These are phyloP conservation scores for Paraphaeosphaeria minitans DNA, from an alignment of 2,329 filamentous ascomycete genomes.

Conservation along the genomic window DNA sequence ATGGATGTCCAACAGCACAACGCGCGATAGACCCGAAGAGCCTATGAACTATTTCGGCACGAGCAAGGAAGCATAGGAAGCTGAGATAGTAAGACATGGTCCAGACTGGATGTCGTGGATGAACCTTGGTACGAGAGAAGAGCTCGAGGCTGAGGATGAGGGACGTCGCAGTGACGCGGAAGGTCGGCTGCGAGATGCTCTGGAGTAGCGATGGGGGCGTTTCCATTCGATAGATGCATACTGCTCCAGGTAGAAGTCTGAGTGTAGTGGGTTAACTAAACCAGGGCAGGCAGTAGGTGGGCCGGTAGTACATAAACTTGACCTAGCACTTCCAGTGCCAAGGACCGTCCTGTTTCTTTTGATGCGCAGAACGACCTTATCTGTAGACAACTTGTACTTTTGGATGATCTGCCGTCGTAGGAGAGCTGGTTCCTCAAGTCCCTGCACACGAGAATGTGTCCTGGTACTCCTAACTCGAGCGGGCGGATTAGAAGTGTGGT, in stretches of 20 bases:
- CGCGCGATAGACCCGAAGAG: neutral
- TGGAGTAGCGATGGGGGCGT: conserved; percentile 7
- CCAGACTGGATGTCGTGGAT: conserved; percentile 5
- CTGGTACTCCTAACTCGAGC: no score
- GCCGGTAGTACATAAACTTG: no score
- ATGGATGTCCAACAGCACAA: neutral
- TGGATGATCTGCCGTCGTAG: no score
- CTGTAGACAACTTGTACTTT: neutral
- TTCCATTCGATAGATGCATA: conserved; percentile 6
- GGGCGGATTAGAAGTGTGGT: no score
- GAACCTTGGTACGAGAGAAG: conserved; percentile 5
- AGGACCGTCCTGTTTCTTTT: no score
- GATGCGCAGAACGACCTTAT: neutral
- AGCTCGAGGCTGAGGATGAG: neutral
- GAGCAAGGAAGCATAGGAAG: conserved; percentile 10
- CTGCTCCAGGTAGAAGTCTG: no score
- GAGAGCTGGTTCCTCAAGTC: no score
- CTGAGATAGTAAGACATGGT: conserved; percentile 1
- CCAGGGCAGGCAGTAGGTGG: no score
- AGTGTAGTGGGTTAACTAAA: no score
- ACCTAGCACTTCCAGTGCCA: no score
- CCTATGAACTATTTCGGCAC: conserved; percentile 4
- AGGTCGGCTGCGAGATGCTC: neutral
- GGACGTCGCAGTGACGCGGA: neutral
- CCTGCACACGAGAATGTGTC: no score